phyloP scores from a whole-genome alignment of 2,329 filamentous ascomycete genomes.

The Pseudogymnoascus pannorum region DNA sequence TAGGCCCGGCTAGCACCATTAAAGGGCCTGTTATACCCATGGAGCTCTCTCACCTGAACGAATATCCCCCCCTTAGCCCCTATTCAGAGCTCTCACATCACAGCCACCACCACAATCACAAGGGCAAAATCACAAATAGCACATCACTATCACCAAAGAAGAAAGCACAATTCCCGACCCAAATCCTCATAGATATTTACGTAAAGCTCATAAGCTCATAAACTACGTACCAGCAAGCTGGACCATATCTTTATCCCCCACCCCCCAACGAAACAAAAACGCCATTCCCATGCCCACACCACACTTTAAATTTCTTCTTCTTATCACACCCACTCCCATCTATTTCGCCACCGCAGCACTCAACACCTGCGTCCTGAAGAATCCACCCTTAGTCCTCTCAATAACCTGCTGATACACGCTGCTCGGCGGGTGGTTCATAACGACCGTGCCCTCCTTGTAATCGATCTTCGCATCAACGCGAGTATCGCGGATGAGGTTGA shows the following conservation, averaged over 20 bases:
- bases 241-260: conserved; percentile 10
- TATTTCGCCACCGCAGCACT: conserved; percentile 39
- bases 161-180: background rate
- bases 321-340: conserved; percentile 6
- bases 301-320: background rate
- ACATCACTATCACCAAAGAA: background rate
- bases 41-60: background rate
- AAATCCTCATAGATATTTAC: conserved; percentile 9
- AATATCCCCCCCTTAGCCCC: background rate
- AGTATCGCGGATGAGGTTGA: conserved; percentile 97
- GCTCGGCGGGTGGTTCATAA: conserved; percentile 99
- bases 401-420: conserved; percentile 99
- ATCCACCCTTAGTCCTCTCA: conserved; percentile 96
- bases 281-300: conserved; percentile 5
- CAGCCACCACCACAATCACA: background rate
- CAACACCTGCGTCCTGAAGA: conserved; percentile 96
- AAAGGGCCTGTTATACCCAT: background rate
- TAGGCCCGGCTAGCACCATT: background rate
- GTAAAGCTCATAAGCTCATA: conserved; percentile 9
- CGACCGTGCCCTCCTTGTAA: conserved; percentile 95
- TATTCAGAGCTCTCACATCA: background rate
- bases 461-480: conserved; percentile 98
- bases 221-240: conserved; percentile 10
- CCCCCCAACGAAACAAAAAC: conserved; percentile 2
- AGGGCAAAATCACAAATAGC: background rate